Evolutionary conservation across 495 filamentous ascomycete genomes (phyloP), one percentile per base, ranked within the genome.

Genomic region (Articulospora tetracladia): DNA sequence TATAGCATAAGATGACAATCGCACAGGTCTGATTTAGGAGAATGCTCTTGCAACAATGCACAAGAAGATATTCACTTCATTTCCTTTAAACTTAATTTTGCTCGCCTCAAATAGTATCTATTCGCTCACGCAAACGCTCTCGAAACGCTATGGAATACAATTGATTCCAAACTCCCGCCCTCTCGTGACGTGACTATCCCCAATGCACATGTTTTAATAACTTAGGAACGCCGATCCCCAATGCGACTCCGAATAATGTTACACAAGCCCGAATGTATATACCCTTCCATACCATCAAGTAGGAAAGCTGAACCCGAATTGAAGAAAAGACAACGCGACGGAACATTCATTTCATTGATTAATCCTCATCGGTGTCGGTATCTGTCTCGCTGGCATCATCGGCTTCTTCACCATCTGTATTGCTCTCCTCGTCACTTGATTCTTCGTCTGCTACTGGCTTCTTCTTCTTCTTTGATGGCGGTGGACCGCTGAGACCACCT

Each of bases 311-410:
- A 34, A 34, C 30, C 30, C 30, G 13, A 32, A 32, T 13, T 6
- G 30, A n/a, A n/a, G n/a, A n/a, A n/a, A n/a, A n/a, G n/a, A n/a
- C n/a, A n/a, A n/a, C n/a, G n/a, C n/a, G n/a, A n/a, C n/a, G 11
- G 8, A 44, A 3, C 3, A 11, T 44, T 19, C 39, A 3, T 34
- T 53, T 27, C 1, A 20, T 56, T 39, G 72, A 41, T 65, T 75
- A 78, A 65, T 86, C 85, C 41, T 78, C 76, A 65, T 93, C 84
- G 55, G 77, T 92, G 68, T 94, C 90, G 13, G 89, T 92, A 68
- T 92, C 83, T 28, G 89, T 92, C 60, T 87, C 87, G 66, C 88
- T 91, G 34, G 86, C 87, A 74, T 88, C 84, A 47, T 85, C 85
- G 30, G 82, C 87, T 61, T 92, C 88, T 64, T 89, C 89, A 17